These are phyloP conservation scores for Annona squamosa DNA, from an alignment of 164 flowering plant species.

Conservation along the genomic window DNA sequence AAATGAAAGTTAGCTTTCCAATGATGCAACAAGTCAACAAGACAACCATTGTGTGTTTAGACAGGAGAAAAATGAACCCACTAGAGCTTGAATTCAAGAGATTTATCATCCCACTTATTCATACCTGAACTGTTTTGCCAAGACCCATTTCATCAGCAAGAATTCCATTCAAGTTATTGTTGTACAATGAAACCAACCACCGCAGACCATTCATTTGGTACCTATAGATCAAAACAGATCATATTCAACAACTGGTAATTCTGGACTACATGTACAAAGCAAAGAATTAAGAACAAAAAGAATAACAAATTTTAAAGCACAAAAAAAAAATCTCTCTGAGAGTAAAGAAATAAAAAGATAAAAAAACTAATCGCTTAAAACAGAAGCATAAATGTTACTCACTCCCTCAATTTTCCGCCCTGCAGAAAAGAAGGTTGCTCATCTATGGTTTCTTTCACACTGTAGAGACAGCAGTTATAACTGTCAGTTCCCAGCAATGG, in stretches of 20 bases:
- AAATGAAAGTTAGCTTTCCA: no score
- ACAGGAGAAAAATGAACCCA: no score
- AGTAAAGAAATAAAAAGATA: neutral
- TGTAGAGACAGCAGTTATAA: conserved; percentile 32
- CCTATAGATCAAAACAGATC: conserved; percentile 33
- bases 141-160: conserved; percentile 99
- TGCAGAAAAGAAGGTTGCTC: conserved; percentile 73
- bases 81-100: neutral
- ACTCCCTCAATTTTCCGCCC: conserved; percentile 97
- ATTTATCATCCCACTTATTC: neutral
- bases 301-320: neutral
- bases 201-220: conserved; percentile 97
- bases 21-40: no score
- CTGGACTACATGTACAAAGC: neutral
- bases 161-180: conserved; percentile 95
- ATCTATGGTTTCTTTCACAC: conserved; percentile 77
- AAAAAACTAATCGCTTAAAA: no score
- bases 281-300: neutral
- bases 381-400: conserved; percentile 27
- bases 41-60: no score
- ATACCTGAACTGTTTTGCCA: conserved; percentile 98
- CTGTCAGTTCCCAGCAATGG: neutral
- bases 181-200: conserved; percentile 93
- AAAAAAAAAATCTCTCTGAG: neutral
- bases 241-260: neutral